Percentiles rank a stretch among this genome's conserved stretches.
Evolutionary conservation across 441 rosid genomes (phyloP).

Genomic region (Hura crepitans): DNA sequence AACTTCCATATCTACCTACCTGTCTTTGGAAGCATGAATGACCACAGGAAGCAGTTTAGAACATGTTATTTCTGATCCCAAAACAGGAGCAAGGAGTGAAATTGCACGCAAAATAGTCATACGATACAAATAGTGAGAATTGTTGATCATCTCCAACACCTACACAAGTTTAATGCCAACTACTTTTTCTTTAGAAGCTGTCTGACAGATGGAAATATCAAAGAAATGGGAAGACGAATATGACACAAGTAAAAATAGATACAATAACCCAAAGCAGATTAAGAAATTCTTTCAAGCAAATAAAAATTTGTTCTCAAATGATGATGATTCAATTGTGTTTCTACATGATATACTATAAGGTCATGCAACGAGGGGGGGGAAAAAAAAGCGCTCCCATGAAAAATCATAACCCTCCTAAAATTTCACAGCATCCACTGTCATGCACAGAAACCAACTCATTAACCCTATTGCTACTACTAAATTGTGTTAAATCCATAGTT

Average conservation of each 20-base stretch:
- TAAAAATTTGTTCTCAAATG: not conserved
- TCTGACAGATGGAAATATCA: not conserved
- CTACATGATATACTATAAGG: not conserved
- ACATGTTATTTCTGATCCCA: constrained; percentile 85
- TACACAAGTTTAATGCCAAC: constrained; percentile 28
- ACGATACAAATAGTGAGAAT: constrained; percentile 83
- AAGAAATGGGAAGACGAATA: constrained; percentile 1
- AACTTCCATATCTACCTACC: constrained; percentile 38
- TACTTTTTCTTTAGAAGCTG: not conserved
- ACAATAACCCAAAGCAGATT: not conserved
- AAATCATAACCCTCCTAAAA: not conserved
- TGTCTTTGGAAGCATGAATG: constrained; percentile 70
- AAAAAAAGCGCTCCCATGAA: not conserved
- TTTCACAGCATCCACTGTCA: not conserved
- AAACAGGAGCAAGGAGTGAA: constrained; percentile 86
- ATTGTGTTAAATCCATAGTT: not conserved
- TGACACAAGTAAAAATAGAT: not conserved
- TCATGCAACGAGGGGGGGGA: not conserved
- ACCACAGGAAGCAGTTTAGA: constrained; percentile 78
- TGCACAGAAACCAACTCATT: not conserved
- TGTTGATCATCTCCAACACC: constrained; percentile 77
- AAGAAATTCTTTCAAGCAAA: not conserved
- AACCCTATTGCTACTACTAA: not conserved
- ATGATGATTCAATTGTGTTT: not conserved
- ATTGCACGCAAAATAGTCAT: constrained; percentile 81